phyloP scores from a whole-genome alignment of 257 asterid species.

The Capsicum baccatum region DNA sequence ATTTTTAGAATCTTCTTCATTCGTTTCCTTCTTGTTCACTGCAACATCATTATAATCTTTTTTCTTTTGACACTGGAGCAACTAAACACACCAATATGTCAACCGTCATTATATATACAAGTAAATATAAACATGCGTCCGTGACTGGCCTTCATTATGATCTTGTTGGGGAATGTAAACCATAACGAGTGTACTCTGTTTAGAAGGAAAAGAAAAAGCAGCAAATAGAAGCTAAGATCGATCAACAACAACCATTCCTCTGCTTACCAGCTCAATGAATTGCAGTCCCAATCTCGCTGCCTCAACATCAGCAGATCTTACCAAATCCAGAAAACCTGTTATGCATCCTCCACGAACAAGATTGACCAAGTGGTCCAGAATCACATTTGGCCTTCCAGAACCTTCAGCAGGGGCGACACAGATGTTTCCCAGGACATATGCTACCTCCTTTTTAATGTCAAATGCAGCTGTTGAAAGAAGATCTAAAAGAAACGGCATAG shows the following conservation, averaged over 20 bases:
- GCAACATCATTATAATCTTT: constrained; percentile 2
- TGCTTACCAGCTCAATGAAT: constrained; percentile 89
- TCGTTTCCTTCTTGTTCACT: neutral
- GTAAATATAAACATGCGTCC: neutral
- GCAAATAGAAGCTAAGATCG: neutral
- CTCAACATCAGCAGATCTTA: constrained; percentile 85
- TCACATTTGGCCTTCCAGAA: constrained; percentile 68
- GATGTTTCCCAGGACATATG: constrained; percentile 84
- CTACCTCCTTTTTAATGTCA: constrained; percentile 92
- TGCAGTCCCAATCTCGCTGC: constrained; percentile 95
- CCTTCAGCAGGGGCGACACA: constrained; percentile 80
- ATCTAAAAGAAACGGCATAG: constrained; percentile 55
- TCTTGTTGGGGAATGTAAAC: neutral
- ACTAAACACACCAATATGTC: neutral
- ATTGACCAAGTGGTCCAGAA: constrained; percentile 81
- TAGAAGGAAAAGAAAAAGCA: neutral
- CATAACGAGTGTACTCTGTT: neutral
- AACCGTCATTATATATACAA: neutral
- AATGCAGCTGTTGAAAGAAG: constrained; percentile 79
- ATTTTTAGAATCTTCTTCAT: neutral
- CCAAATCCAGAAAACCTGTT: constrained; percentile 74
- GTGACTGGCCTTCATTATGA: neutral
- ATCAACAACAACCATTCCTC: neutral
- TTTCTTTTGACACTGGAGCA: neutral
- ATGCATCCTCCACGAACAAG: constrained; percentile 83